Evolutionary conservation across 139 green algal species (phyloP).

Genomic region (Tetradesmus lagerheimii): DNA sequence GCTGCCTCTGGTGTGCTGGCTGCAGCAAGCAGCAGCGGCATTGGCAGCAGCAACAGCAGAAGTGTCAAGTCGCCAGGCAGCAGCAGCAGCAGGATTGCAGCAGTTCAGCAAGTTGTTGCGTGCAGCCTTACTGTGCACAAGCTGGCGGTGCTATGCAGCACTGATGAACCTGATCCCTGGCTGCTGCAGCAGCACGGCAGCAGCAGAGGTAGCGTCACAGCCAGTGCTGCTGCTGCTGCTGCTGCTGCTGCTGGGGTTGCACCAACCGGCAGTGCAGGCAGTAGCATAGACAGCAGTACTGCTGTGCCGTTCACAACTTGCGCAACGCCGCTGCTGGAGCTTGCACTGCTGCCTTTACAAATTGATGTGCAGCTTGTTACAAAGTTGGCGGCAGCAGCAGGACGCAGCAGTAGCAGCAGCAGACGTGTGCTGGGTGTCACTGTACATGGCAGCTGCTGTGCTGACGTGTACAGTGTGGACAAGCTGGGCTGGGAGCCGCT

Average conservation of each 20-base stretch:
- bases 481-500: slow-evolving; percentile 83
- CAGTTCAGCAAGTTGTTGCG: background rate
- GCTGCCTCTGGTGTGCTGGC: background rate
- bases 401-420: background rate
- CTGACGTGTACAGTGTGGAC: slow-evolving; percentile 72
- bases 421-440: slow-evolving; percentile 21
- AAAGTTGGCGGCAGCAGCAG: slow-evolving; percentile 7
- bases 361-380: background rate
- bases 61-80: background rate
- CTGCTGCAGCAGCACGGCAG: slow-evolving; percentile 30
- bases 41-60: slow-evolving; percentile 2
- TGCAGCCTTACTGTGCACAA: slow-evolving; percentile 1
- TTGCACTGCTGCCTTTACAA: slow-evolving; percentile 14
- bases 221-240: background rate
- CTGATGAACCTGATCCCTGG: slow-evolving; percentile 42
- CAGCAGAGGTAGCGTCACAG: background rate
- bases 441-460: slow-evolving; percentile 34
- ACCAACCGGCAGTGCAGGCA: no score
- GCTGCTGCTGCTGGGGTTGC: background rate
- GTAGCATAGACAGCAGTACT: background rate
- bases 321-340: slow-evolving; percentile 12
- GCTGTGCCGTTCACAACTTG: background rate
- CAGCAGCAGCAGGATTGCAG: background rate
- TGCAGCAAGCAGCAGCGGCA: background rate
- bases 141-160: slow-evolving; percentile 29